Base-by-base conservation (phyloP, 441 rosid species). In the Brassica hybrid region DNA sequence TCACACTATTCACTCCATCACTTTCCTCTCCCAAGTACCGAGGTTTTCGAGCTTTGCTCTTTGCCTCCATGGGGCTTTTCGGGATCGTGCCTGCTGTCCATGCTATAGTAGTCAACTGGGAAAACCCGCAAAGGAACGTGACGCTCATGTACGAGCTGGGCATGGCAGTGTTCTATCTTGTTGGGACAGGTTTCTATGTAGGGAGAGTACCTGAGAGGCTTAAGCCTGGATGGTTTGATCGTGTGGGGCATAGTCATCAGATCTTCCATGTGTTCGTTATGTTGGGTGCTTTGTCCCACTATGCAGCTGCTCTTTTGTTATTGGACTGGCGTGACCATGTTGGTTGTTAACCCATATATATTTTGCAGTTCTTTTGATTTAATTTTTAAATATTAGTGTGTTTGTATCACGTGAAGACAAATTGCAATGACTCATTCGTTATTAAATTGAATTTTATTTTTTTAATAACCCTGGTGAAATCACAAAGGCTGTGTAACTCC, bases 261-360 rank as follows among this genome's bases (percentile, higher is more conserved):
- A 89, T 92, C 13, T 94, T 94, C 60, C 98, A 94, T 79, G 85
- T 90, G 19, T 83, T 92, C 6, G 94, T 94, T 76, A 77, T 94
- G 78, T 70, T 87, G 78, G 96, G 98, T 21, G 97, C 91, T 14
- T 82, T 92, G 85, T 94, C 98, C 45, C 96, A 94, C 76, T 94
- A 92, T 67, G 91, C 90, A 27, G 91, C 97, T 41, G 83, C 96
- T 8, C 87, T 88, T 59, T 62, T 89, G 64, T 87, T 94, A 78
- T 76, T 94, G 83, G 94, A 86, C 68, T 92, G 94, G 89, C 90
- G 89, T 59, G 89, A 88, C 54, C 85, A 30, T 27, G 78, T 84
- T 38, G 85, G 89, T 38, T 92, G 96, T 74, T 72, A 41, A 50
- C 59, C 45, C 14, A 59, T 59, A 21, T 60, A 12, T 19, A 19